phyloP scores from a whole-genome alignment of 2,329 filamentous ascomycete genomes.

The Hymenoscyphus infarciens region DNA sequence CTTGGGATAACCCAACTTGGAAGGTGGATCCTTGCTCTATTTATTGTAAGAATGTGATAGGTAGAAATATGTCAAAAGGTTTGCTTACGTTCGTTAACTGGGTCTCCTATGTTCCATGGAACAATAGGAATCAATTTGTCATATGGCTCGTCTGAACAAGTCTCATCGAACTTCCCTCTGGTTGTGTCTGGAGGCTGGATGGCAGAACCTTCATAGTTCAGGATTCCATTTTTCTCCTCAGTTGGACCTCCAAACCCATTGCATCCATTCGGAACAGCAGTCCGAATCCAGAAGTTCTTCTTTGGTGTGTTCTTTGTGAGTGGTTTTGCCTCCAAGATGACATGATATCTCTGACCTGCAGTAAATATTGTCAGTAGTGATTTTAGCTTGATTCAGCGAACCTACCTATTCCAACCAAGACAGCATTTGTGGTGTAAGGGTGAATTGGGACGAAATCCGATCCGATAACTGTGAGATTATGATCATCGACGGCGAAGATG shows the following conservation, averaged over 20 bases:
- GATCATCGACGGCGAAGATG: constrained; percentile 49
- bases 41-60: not conserved
- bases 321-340: constrained; percentile 44
- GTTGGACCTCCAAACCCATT: not conserved
- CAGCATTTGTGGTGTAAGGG: constrained; percentile 46
- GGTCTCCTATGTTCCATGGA: constrained; percentile 6
- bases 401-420: constrained; percentile 38
- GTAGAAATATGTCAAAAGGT: not conserved
- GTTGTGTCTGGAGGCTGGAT: not conserved
- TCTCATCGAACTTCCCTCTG: not conserved
- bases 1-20: constrained; percentile 1
- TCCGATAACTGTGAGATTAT: constrained; percentile 53
- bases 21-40: constrained; percentile 4
- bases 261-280: constrained; percentile 11
- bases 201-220: constrained; percentile 2
- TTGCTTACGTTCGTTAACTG: constrained; percentile 6
- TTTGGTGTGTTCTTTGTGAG: not conserved
- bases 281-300: constrained; percentile 52
- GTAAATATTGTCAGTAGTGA: constrained; percentile 41
- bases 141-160: constrained; percentile 6
- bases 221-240: constrained; percentile 6
- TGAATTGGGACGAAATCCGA: constrained; percentile 55
- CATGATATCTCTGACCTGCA: constrained; percentile 46
- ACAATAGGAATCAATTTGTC: constrained; percentile 6
- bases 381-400: constrained; percentile 23